A percentile compares a stretch with the other conserved stretches of the same genome.
Conservation (phyloP, 2,329 filamentous ascomycete genomes). For the Alternaria viburni region DNA sequence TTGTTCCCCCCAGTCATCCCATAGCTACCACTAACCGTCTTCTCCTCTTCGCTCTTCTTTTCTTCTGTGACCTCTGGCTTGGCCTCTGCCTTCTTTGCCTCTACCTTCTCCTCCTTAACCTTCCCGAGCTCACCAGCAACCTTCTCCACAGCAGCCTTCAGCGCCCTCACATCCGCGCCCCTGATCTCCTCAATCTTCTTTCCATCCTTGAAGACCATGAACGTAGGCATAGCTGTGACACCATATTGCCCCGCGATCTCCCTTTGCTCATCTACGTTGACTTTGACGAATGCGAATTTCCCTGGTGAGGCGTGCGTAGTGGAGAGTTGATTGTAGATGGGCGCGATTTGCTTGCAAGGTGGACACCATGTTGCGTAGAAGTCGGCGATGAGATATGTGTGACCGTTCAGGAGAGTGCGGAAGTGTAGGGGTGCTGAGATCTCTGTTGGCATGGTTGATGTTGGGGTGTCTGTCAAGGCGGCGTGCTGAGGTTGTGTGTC, state of each 20-base stretch:
- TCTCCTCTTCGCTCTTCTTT: slow-evolving; percentile 2
- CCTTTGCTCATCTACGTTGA: slow-evolving; percentile 61
- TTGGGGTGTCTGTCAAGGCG: background rate
- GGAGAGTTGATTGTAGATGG: slow-evolving; percentile 60
- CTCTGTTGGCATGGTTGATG: slow-evolving; percentile 34
- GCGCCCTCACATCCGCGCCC: slow-evolving; percentile 34
- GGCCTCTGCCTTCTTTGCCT: slow-evolving; percentile 13
- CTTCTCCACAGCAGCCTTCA: slow-evolving; percentile 36
- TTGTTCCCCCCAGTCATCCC: slow-evolving; percentile 37
- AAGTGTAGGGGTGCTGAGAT: slow-evolving; percentile 43
- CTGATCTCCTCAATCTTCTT: slow-evolving; percentile 38
- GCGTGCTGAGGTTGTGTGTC: background rate
- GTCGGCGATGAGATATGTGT: slow-evolving; percentile 56
- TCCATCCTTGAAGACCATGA: slow-evolving; percentile 42
- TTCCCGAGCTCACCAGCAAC: slow-evolving; percentile 18
- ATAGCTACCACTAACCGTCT: slow-evolving; percentile 43
- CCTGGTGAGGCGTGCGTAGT: slow-evolving; percentile 53
- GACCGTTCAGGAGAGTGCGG: slow-evolving; percentile 41
- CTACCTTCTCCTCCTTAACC: slow-evolving; percentile 9
- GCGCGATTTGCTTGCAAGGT: slow-evolving; percentile 62
- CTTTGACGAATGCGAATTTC: slow-evolving; percentile 59
- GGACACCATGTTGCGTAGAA: slow-evolving; percentile 64
- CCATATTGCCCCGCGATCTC: slow-evolving; percentile 57
- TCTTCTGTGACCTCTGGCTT: background rate
- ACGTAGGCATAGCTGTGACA: slow-evolving; percentile 54